Conservation (phyloP, 2,329 filamentous ascomycete genomes). For the Xylariales sp. region DNA sequence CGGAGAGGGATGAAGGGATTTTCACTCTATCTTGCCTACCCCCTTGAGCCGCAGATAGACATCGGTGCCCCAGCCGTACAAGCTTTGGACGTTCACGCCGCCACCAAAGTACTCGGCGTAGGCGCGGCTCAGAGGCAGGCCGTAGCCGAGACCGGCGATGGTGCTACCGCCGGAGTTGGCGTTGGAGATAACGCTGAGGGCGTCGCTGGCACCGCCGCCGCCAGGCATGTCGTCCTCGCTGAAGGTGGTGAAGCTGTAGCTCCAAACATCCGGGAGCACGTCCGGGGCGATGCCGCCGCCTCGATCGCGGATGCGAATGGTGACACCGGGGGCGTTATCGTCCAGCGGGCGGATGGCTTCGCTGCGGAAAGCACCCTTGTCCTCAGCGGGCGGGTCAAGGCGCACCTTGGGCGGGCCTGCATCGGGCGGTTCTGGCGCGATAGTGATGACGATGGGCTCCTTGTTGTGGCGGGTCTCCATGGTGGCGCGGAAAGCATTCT, state of each 20-base stretch:
- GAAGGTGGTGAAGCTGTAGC: constrained; percentile 96
- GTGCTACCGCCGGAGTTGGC: constrained; percentile 71
- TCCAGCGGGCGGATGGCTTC: constrained; percentile 54
- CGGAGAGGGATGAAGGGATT: background rate
- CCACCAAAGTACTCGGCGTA: constrained; percentile 99
- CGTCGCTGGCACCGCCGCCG: constrained; percentile 45
- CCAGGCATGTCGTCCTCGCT: constrained; percentile 55
- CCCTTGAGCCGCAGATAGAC: constrained; percentile 64
- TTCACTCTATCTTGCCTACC: constrained; percentile 48
- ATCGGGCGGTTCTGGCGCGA: constrained; percentile 62
- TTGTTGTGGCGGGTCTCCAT: constrained; percentile 76
- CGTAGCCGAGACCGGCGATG: constrained; percentile 91
- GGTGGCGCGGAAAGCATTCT: constrained; percentile 93
- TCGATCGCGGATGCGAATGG: constrained; percentile 92
- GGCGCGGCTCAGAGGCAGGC: constrained; percentile 80
- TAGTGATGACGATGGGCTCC: constrained; percentile 86
- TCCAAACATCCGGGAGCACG: constrained; percentile 85
- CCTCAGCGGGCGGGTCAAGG: constrained; percentile 30
- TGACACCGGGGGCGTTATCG: constrained; percentile 75
- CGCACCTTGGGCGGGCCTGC: constrained; percentile 21
- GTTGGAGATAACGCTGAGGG: constrained; percentile 70
- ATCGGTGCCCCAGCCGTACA: constrained; percentile 86
- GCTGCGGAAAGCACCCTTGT: constrained; percentile 34
- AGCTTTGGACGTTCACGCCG: constrained; percentile 88
- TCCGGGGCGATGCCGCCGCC: constrained; percentile 88